These are phyloP conservation scores for Boletus rubropictus DNA, from an alignment of 768 basidiomycete genomes.

Conservation along the genomic window DNA sequence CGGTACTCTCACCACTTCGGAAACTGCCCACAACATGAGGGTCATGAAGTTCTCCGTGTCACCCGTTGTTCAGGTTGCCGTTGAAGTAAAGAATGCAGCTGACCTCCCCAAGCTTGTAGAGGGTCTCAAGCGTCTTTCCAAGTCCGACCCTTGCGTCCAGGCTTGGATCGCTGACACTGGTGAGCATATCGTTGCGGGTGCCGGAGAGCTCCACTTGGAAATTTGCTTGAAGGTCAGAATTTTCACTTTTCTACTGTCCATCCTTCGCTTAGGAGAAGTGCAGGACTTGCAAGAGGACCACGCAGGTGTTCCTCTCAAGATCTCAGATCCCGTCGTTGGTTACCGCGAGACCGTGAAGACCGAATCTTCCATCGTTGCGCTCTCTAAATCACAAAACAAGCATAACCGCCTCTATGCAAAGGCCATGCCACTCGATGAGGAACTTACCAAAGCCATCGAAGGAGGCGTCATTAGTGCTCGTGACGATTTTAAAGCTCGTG, in stretches of 20 bases:
- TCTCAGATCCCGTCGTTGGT: slow-evolving; percentile 94
- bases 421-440: slow-evolving; percentile 90
- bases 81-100: slow-evolving; percentile 99
- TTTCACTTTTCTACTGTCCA: neutral
- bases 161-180: slow-evolving; percentile 88
- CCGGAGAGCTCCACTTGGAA: slow-evolving; percentile 98
- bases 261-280: neutral
- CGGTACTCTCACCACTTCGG: slow-evolving; percentile 94
- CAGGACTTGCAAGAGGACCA: slow-evolving; percentile 99
- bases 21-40: slow-evolving; percentile 99
- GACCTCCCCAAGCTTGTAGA: slow-evolving; percentile 99
- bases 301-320: slow-evolving; percentile 97
- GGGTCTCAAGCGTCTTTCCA: slow-evolving; percentile 99
- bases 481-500: slow-evolving; percentile 97
- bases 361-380: slow-evolving; percentile 91
- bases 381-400: slow-evolving; percentile 99
- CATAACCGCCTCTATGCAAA: slow-evolving; percentile 97
- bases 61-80: slow-evolving; percentile 97
- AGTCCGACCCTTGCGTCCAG: slow-evolving; percentile 99
- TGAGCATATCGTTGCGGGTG: slow-evolving; percentile 98
- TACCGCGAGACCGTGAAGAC: slow-evolving; percentile 97
- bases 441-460: slow-evolving; percentile 91
- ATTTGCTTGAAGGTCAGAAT: slow-evolving; percentile 89
- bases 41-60: slow-evolving; percentile 99
- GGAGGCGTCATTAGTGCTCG: slow-evolving; percentile 76